Evolutionary conservation across 495 filamentous ascomycete genomes (phyloP).

Genomic region (Neurospora sp.): DNA sequence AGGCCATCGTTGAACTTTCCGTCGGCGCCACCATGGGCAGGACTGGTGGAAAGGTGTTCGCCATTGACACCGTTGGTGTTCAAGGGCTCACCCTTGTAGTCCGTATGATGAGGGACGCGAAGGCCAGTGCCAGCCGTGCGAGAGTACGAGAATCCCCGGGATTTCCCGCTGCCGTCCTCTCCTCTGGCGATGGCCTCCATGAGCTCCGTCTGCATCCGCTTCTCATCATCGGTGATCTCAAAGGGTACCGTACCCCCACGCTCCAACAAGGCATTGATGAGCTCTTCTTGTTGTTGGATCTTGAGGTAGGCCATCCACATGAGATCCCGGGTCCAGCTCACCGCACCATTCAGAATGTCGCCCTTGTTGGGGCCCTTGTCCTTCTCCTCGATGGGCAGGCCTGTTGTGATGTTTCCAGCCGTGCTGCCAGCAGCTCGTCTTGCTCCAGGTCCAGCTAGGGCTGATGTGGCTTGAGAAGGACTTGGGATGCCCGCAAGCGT

Average conservation of each 20-base stretch:
- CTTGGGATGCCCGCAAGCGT: slow-evolving; percentile 52
- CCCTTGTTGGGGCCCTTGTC: slow-evolving; percentile 99
- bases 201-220: slow-evolving; percentile 87
- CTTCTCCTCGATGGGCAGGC: slow-evolving; percentile 87
- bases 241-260: slow-evolving; percentile 69
- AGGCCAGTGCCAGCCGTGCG: slow-evolving; percentile 76
- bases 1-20: slow-evolving; percentile 45
- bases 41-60: slow-evolving; percentile 49
- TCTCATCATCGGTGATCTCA: slow-evolving; percentile 82
- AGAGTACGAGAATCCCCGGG: slow-evolving; percentile 59
- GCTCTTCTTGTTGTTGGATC: slow-evolving; percentile 76
- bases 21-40: slow-evolving; percentile 52
- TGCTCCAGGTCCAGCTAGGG: slow-evolving; percentile 75
- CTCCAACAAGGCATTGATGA: slow-evolving; percentile 60
- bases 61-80: slow-evolving; percentile 31
- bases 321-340: slow-evolving; percentile 91
- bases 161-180: slow-evolving; percentile 37
- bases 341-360: slow-evolving; percentile 93
- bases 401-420: slow-evolving; percentile 80
- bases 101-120: slow-evolving; percentile 86
- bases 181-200: slow-evolving; percentile 74
- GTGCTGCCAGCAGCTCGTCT: slow-evolving; percentile 57
- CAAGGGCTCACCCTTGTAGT: slow-evolving; percentile 71
- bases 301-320: slow-evolving; percentile 93
- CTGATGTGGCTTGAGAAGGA: slow-evolving; percentile 72